These are phyloP conservation scores for Bocquillonia castaneifolia DNA, from an alignment of 441 rosid species.

Conservation along the genomic window DNA sequence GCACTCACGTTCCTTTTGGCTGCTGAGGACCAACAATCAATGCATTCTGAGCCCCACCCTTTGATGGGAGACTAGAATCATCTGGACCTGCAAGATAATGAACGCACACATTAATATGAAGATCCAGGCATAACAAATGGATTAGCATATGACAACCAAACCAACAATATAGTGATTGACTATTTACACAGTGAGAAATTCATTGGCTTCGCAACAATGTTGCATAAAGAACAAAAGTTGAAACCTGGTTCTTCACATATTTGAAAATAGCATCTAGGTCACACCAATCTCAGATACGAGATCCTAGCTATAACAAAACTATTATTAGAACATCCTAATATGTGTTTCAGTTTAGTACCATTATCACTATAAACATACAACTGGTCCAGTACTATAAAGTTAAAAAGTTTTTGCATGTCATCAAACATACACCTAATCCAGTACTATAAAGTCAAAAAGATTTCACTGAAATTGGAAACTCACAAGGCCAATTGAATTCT, in stretches of 20 bases:
- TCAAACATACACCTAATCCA: no score
- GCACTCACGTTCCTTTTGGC: conserved; percentile 53
- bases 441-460: not conserved
- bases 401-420: not conserved
- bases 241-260: not conserved
- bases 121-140: not conserved
- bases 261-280: not conserved
- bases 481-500: not conserved
- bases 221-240: not conserved
- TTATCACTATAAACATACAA: not conserved
- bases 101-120: not conserved
- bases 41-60: conserved; percentile 55
- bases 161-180: not conserved
- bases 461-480: no score
- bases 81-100: conserved; percentile 49
- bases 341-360: not conserved
- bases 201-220: not conserved
- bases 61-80: conserved; percentile 45
- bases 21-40: conserved; percentile 75
- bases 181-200: no score
- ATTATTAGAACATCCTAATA: not conserved
- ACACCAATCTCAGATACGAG: not conserved
- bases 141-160: not conserved
- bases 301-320: not conserved
- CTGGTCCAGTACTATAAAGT: not conserved